Conservation (phyloP, 2,329 filamentous ascomycete species). For the Paecilomyces dactylethromorphus region DNA sequence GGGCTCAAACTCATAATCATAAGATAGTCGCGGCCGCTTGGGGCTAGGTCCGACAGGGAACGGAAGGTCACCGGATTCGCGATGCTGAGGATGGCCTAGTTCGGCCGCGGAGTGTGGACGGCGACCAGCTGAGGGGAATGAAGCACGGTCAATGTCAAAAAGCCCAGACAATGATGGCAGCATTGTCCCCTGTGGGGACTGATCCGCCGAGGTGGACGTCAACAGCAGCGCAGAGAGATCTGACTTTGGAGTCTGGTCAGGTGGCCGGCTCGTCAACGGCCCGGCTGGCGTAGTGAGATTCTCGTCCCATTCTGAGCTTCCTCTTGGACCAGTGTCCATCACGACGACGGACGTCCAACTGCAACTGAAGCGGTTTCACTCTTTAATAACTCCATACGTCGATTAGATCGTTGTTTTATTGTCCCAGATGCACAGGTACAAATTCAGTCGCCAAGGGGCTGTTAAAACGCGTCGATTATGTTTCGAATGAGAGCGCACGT, state of each 20-base stretch:
- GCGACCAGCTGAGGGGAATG: neutral
- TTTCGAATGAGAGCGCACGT: neutral
- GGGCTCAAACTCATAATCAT: neutral
- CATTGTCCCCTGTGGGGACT: neutral
- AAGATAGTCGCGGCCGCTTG: conserved; percentile 1
- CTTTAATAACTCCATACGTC: neutral
- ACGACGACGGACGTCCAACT: neutral
- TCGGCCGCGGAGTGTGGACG: neutral
- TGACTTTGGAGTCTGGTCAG: neutral
- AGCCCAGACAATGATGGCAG: neutral
- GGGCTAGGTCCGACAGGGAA: neutral
- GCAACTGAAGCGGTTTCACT: neutral
- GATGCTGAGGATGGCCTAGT: neutral
- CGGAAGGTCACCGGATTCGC: neutral
- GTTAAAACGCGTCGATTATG: no score
- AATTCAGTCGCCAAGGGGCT: neutral
- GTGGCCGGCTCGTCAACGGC: neutral
- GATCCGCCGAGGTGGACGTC: neutral
- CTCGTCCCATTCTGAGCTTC: neutral
- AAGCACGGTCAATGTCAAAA: neutral
- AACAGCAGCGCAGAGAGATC: neutral
- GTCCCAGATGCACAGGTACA: neutral
- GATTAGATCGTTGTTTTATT: neutral
- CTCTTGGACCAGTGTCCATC: neutral
- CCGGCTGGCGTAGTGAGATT: neutral